Conservation (phyloP, 179 eudicot species). For the Spergularia azorica region DNA sequence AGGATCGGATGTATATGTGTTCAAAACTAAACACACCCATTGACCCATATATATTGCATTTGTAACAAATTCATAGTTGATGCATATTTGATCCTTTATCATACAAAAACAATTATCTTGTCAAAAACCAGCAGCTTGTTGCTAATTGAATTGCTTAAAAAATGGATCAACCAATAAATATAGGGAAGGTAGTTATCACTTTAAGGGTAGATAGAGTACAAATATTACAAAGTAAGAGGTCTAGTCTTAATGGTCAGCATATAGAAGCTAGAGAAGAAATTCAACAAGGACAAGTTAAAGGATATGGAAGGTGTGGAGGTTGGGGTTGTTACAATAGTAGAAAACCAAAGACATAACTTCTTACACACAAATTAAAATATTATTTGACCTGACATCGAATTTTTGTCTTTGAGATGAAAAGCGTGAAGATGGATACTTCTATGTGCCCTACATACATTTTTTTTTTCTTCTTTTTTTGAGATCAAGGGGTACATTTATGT, state of each 20-base stretch:
- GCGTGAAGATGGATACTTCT: conserved; percentile 12
- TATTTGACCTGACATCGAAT: conserved; percentile 24
- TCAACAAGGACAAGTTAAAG: conserved; percentile 33
- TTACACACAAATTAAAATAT: conserved; percentile 12
- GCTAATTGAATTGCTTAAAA: not conserved
- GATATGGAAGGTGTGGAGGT: conserved; percentile 29
- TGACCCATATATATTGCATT: no score
- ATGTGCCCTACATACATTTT: no score
- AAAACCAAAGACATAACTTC: conserved; percentile 22
- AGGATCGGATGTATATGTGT: no score
- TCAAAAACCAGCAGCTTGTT: no score
- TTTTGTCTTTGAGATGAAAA: conserved; percentile 13
- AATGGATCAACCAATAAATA: not conserved
- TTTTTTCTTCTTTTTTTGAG: no score
- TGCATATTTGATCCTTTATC: no score
- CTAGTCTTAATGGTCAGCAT: not conserved
- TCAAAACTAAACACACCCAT: no score
- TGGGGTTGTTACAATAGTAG: conserved; percentile 36
- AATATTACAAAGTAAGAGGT: not conserved
- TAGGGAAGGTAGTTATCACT: conserved; percentile 13
- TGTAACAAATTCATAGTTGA: no score
- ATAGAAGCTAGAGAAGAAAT: conserved; percentile 30
- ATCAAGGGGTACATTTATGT: no score
- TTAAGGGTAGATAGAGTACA: conserved; percentile 1
- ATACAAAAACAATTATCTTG: no score